These are phyloP conservation scores for Rauvolfia tetraphylla DNA, from an alignment of 257 asterid species.

Conservation along the genomic window DNA sequence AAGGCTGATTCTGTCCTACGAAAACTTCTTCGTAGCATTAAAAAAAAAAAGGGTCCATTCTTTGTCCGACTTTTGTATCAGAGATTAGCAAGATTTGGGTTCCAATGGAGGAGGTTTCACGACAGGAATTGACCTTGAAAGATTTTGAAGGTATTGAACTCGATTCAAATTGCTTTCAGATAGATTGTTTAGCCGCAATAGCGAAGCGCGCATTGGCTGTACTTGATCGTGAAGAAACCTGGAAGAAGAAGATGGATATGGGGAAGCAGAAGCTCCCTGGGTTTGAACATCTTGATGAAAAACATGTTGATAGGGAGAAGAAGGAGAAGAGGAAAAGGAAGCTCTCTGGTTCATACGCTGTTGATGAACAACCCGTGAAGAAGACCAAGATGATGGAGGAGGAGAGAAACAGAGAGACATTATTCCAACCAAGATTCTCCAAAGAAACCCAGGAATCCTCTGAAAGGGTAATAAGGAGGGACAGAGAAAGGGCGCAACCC, in stretches of 20 bases:
- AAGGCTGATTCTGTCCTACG: too few species aligned
- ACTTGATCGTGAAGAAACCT: neutral
- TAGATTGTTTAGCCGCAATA: neutral
- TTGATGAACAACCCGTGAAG: neutral
- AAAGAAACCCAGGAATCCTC: neutral
- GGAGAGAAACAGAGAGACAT: neutral
- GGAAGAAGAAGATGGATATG: neutral
- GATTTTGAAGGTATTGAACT: neutral
- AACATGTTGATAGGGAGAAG: too few species aligned
- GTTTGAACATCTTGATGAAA: too few species aligned
- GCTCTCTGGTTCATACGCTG: too few species aligned
- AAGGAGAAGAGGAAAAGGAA: too few species aligned
- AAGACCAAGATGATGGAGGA: neutral
- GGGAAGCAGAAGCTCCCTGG: neutral
- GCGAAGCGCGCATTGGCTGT: neutral
- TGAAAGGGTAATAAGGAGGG: neutral
- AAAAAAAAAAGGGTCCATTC: neutral
- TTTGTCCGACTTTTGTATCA: neutral
- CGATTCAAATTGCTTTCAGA: neutral
- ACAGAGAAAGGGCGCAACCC: neutral
- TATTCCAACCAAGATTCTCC: neutral
- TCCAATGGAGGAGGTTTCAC: neutral
- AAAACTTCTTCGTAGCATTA: too few species aligned
- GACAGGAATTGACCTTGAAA: neutral
- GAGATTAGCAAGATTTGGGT: neutral